Base-by-base conservation (phyloP, 768 basidiomycete genomes). In the Lactifluus subvellereus region DNA sequence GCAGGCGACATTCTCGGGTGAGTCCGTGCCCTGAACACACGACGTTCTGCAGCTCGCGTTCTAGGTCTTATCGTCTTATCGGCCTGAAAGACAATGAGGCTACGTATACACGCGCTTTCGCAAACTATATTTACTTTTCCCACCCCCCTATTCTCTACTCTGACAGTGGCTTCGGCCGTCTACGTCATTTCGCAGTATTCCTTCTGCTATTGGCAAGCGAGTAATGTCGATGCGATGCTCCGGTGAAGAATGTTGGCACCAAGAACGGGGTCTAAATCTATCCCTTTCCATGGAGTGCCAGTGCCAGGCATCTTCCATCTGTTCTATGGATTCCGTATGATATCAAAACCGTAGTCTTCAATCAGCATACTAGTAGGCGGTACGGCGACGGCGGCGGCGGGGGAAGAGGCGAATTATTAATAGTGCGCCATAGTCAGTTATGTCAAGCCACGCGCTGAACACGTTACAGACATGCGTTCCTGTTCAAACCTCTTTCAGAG, bases 391-490 rank as follows among this genome's bases (percentile, higher is more conserved):
- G 50, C 42, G 53, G 32, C 14, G 22, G 54, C 14, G 57, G 52
- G 27, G 40, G 38, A 22, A 35, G 13, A n/a, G 16, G 55, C n/a
- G 8, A 57, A 51, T 49, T 54, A 55, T 49, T 40, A 56, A 51
- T 35, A 50, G 58, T 30, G 56, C 52, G 57, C 51, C 10, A 33
- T 54, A 33, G 10, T n/a, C 22, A n/a, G 20, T 35, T n/a, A 51
- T 52, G 50, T n/a, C 40, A 59, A 64, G 53, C 47, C 63, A 64
- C 63, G 63, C 63, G 63, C 54, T 47, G 54, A 64, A 64, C 63
- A 64, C 63, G 63, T 16, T 59, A 45, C 59, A 56, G 54, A 50
- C 63, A 64, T 30, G 58, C 54, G 59, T 60, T 35, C 30, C 20
- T 14, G 14, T 40, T 54, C 62, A 38, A 48, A 33, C 9, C 50